Evolutionary conservation across 164 flowering plant species (phyloP), one percentile per base, ranked within the genome.

Genomic region (Aristolochia contorta): DNA sequence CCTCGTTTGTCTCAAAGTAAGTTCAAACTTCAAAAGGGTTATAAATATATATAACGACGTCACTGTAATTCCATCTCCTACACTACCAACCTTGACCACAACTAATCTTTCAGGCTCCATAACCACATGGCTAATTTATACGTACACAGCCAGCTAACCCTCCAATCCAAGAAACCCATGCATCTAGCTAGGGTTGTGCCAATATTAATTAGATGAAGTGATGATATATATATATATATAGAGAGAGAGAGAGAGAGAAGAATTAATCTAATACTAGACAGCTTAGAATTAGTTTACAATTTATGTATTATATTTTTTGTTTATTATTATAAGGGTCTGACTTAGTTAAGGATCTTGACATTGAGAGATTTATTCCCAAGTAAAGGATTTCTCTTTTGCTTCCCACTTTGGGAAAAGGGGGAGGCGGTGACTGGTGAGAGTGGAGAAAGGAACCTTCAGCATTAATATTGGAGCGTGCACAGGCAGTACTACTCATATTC

Each of bases 291-390:
- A 20, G n/a, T n/a, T n/a, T n/a, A n/a, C n/a, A n/a, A n/a, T n/a
- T n/a, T n/a, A n/a, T n/a, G n/a, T n/a, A n/a, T n/a, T n/a, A n/a
- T n/a, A n/a, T n/a, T n/a, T n/a, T n/a, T n/a, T n/a, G n/a, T n/a
- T n/a, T n/a, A n/a, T n/a, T n/a, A 53, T 53, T 53, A 8, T 53
- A 23, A 53, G 24, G 30, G 30, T 53, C 30, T 53, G 56, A 53
- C 30, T 53, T 53, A 27, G 12, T 22, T 53, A 22, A 53, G 22
- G 54, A 50, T 50, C 54, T 50, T 50, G 54, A 50, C 54, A 50
- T 18, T 18, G 22, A 50, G 22, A 50, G 54, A 22, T 53, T 23
- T 53, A 24, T 53, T 23, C 30, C 27, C 56, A 53, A 53, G 56
- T 32, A 53, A 53, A 53, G 27, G 15, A 53, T 53, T 53, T 53